phyloP scores from a whole-genome alignment of 2,329 filamentous ascomycete species.

The Lachnellula cervina region DNA sequence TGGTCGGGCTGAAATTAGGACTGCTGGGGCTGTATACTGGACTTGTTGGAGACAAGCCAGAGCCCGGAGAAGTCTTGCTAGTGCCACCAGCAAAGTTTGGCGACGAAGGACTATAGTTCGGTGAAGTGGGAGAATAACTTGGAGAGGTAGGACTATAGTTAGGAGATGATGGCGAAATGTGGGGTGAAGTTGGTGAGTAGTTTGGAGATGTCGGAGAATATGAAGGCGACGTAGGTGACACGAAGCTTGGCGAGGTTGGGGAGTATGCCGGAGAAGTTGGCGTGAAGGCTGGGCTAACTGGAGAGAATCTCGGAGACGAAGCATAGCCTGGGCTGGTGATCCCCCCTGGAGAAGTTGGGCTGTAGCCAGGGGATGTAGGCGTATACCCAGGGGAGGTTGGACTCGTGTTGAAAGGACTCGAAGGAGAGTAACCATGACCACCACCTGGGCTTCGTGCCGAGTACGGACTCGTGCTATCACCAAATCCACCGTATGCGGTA shows the following conservation, averaged over 20 bases:
- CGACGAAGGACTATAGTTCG: slow-evolving; percentile 27
- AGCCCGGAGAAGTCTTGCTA: slow-evolving; percentile 25
- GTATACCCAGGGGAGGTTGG: slow-evolving; percentile 45
- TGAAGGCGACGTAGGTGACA: slow-evolving; percentile 67
- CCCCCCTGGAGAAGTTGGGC: slow-evolving; percentile 52
- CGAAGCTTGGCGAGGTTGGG: slow-evolving; percentile 32
- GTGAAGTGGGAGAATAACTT: slow-evolving; percentile 28
- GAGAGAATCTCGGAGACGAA: slow-evolving; percentile 54
- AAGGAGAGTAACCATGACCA: slow-evolving; percentile 58
- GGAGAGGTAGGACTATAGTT: slow-evolving; percentile 44
- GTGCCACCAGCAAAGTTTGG: slow-evolving; percentile 22
- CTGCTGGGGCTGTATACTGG: slow-evolving; percentile 30
- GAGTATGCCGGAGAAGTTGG: slow-evolving; percentile 33
- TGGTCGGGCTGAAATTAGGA: slow-evolving; percentile 30
- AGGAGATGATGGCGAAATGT: slow-evolving; percentile 26
- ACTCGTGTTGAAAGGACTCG: slow-evolving; percentile 51
- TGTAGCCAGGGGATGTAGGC: slow-evolving; percentile 31
- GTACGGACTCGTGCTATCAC: slow-evolving; percentile 62
- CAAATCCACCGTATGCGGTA: slow-evolving; percentile 50
- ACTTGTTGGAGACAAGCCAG: slow-evolving; percentile 28
- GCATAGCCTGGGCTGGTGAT: slow-evolving; percentile 48
- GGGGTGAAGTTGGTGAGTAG: slow-evolving; percentile 66
- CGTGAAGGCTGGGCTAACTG: slow-evolving; percentile 41
- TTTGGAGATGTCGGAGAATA: slow-evolving; percentile 70
- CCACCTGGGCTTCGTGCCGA: slow-evolving; percentile 59